Base-by-base conservation (phyloP, 805 yeast genomes). In the Wickerhamomyces xylosicus region DNA sequence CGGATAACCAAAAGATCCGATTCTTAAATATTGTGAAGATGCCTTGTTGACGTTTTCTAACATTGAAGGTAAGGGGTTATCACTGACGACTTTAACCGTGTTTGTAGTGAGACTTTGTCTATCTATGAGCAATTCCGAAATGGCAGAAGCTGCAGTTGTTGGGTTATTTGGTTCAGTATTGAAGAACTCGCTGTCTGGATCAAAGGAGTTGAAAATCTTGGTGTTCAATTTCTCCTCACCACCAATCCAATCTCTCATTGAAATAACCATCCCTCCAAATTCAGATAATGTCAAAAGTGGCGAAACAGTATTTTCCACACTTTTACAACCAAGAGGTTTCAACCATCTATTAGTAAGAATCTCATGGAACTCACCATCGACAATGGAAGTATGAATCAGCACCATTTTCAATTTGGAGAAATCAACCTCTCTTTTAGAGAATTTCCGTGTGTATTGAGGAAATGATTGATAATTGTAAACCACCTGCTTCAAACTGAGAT, bases 1-100 rank as follows among this genome's bases (percentile, higher is more conserved):
- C 1, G 98, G 97, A 52, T 71, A 86, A 0, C 98, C 98, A 67
- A 90, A 92, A 0, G 96, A 82, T 15, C 94, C 95, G 0, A 92
- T 80, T 37, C 95, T 66, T 33, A 86, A 61, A 37, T 66, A 71
- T 36, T 71, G 72, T 13, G 71, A 61, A 43, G 57, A 34, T 25
- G n/a, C n/a, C 53, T 52, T 43, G 47, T 57, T 31, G 11, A 31
- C 44, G 16, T 68, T 74, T 27, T 75, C 77, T 3, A 69, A 56
- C 1, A 53, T 46, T n/a, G 67, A 59, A 4, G 33, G 33, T 8
- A 70, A 71, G 5, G 81, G 81, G 50, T 63, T 70, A 39, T 67
- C 77, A 19, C 79, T 74, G 0, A 81, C 68, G 8, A 85, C 72
- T 42, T 78, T 73, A 10, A 85, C 85, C 4, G 76, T 66, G 55